These are phyloP conservation scores for Phaffomyces thermotolerans DNA, from an alignment of 805 yeast species.

Conservation along the genomic window DNA sequence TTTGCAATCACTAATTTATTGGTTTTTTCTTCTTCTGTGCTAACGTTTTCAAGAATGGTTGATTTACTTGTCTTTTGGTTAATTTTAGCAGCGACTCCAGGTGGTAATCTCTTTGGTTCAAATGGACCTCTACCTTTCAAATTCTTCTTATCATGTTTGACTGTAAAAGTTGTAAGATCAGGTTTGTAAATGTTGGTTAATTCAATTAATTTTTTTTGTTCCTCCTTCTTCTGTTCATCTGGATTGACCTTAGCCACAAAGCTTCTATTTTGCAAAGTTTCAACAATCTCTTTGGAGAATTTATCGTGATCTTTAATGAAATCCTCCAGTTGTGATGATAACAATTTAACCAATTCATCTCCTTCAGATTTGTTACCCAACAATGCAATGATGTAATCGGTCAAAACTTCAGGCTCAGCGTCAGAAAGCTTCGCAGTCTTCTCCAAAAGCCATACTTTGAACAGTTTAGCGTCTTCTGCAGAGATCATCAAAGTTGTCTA, in stretches of 20 bases:
- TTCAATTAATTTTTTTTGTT: slow-evolving; percentile 6
- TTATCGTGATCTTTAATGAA: slow-evolving; percentile 27
- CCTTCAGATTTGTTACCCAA: slow-evolving; percentile 30
- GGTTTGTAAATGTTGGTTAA: slow-evolving; percentile 9
- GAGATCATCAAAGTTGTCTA: too few species aligned
- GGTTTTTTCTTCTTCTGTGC: slow-evolving; percentile 8
- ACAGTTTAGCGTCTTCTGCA: slow-evolving; percentile 7
- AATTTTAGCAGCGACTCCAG: neutral
- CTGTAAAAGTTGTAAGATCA: slow-evolving; percentile 10
- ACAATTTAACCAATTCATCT: slow-evolving; percentile 26
- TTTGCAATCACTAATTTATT: slow-evolving; percentile 32
- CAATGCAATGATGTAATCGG: slow-evolving; percentile 39
- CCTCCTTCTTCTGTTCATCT: slow-evolving; percentile 4
- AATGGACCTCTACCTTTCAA: neutral
- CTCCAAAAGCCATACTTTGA: slow-evolving; percentile 25
- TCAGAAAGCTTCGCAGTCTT: slow-evolving; percentile 24
- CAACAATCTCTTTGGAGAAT: slow-evolving; percentile 24
- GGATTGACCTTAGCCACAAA: slow-evolving; percentile 4
- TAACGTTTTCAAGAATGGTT: neutral
- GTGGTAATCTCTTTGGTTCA: neutral
- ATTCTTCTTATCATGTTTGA: slow-evolving; percentile 3
- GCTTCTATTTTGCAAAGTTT: slow-evolving; percentile 12
- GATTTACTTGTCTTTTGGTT: neutral
- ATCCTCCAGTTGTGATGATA: slow-evolving; percentile 32
- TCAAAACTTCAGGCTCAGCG: slow-evolving; percentile 35